Evolutionary conservation across 129 eudicot genomes (phyloP).

Genomic region (Chrysanthemum seticuspe): DNA sequence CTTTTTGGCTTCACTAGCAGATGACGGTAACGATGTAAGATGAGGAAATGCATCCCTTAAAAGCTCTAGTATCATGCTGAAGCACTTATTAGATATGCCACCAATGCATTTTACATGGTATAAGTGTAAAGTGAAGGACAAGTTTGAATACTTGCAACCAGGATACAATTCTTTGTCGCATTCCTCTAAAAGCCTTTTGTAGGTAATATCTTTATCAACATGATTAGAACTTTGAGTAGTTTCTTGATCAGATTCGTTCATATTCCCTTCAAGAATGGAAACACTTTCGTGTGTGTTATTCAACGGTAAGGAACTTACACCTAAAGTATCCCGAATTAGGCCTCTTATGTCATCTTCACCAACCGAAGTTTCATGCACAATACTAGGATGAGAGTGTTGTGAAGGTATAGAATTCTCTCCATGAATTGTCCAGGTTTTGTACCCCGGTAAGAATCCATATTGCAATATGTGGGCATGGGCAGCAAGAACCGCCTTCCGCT

Average conservation of each 20-base stretch:
- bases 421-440: not conserved
- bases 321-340: not conserved
- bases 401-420: not conserved
- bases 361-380: constrained; percentile 10
- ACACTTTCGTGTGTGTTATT: not conserved
- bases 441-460: not conserved
- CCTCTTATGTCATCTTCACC: not conserved
- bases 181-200: not conserved
- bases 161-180: not conserved
- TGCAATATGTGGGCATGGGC: not conserved
- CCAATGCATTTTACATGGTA: not conserved
- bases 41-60: not conserved
- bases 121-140: not conserved
- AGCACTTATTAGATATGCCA: not conserved
- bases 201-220: not conserved
- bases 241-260: not conserved
- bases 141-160: constrained; percentile 2
- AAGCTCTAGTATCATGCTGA: constrained; percentile 4
- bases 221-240: not conserved
- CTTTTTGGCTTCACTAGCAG: not conserved
- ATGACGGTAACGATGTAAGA: not conserved
- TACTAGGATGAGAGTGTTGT: not conserved
- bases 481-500: not conserved
- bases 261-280: not conserved
- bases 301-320: not conserved